Percentiles rank a stretch among this genome's conserved stretches.
Conservation (phyloP, 495 filamentous ascomycete species). For the Chaetomium tenue region DNA sequence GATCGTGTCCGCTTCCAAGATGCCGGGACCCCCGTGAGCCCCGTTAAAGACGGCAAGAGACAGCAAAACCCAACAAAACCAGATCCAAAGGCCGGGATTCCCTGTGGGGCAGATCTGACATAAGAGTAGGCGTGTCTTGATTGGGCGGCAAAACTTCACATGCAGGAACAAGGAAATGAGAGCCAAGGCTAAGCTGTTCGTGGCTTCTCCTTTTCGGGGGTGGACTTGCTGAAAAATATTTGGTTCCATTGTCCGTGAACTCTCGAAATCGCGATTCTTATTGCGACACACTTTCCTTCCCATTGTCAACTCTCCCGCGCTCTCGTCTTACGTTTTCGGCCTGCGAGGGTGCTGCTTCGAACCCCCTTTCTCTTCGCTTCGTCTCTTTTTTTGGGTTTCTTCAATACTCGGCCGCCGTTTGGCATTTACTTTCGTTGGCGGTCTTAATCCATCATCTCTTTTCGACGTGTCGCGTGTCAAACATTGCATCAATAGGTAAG, state of each 20-base stretch:
- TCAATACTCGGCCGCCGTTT: conserved; percentile 10
- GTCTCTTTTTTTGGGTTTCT: conserved; percentile 10
- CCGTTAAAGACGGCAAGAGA: neutral
- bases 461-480: conserved; percentile 18
- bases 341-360: conserved; percentile 13
- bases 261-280: conserved; percentile 13
- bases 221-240: conserved; percentile 24
- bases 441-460: conserved; percentile 9
- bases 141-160: conserved; percentile 32
- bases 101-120: conserved; percentile 13
- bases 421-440: conserved; percentile 3
- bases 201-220: conserved; percentile 28
- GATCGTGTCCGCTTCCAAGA: neutral
- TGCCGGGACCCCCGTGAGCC: neutral
- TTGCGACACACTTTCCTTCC: conserved; percentile 18
- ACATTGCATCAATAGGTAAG: conserved; percentile 7
- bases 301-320: conserved; percentile 11
- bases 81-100: conserved; percentile 22
- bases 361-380: conserved; percentile 16
- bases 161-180: conserved; percentile 38
- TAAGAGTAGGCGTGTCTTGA: conserved; percentile 12
- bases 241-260: conserved; percentile 19
- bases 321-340: conserved; percentile 14
- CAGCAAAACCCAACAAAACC: neutral
- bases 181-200: conserved; percentile 20